Base-by-base conservation (phyloP, 768 basidiomycete species). In the Collybia mongolica region DNA sequence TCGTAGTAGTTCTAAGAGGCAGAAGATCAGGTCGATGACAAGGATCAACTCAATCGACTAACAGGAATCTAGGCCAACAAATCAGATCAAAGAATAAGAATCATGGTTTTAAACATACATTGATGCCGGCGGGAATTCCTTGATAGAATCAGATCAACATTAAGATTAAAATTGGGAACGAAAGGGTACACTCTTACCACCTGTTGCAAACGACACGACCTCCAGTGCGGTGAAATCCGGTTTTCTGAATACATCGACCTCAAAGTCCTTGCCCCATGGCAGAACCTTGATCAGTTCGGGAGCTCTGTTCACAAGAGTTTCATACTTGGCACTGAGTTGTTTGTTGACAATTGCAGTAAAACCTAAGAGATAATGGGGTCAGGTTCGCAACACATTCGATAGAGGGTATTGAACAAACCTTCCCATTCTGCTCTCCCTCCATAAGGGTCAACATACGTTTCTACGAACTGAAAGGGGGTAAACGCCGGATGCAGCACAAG, bases 361-460 rank as follows among this genome's bases (percentile, higher is more conserved):
- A 24, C 89, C 88, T 90, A 54, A n/a, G 37, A 14, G 36, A 45
- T 18, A 9, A 57, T 15, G 46, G 36, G 43, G n/a, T 46, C 44
- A 48, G 20, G 57, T 42, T 37, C 49, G 29, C 24, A 59, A 14
- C 1, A 43, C 32, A 43, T 19, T 46, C 8, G 24, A 26, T 18
- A 6, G 19, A 32, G 29, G 32, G 46, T 38, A 22, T 20, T 40
- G 38, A 48, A 58, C n/a, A 29, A 48, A 83, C 90, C 91, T 80
- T 94, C 91, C 92, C 92, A 94, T 65, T 94, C 93, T 0, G 93
- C 93, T 44, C 93, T 82, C n/a, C 81, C 86, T 29, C 92, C 93
- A 52, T 90, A 93, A 6, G 93, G 93, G 61, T 94, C 93, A 15
- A 93, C 86, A 53, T 90, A 90, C 1, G 86, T 91, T 74, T 91